Evolutionary conservation across 164 flowering plant species (phyloP).

Genomic region (Umbilicus rupestris): DNA sequence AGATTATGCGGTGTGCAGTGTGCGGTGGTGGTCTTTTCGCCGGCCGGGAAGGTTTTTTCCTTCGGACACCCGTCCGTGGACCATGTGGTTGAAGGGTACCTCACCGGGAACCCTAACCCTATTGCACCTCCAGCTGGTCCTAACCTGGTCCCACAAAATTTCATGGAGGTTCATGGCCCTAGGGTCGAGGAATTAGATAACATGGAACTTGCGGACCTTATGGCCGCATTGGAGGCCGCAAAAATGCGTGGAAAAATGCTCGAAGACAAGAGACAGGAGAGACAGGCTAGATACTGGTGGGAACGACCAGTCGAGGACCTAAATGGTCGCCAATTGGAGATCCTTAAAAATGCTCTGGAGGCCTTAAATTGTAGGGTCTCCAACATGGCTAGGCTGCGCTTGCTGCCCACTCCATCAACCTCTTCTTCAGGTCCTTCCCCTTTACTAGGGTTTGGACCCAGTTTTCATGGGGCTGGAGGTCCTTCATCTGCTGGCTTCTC

Average conservation of each 20-base stretch:
- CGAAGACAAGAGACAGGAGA: slow-evolving; percentile 12
- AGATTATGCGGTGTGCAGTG: slow-evolving; percentile 56
- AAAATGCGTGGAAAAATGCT: slow-evolving; percentile 28
- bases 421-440: too few species aligned
- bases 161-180: background rate
- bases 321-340: too few species aligned
- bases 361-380: too few species aligned
- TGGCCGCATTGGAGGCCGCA: slow-evolving; percentile 34
- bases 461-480: too few species aligned
- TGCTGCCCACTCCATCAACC: too few species aligned
- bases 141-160: background rate
- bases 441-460: too few species aligned
- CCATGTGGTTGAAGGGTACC: slow-evolving; percentile 21
- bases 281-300: slow-evolving; percentile 28
- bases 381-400: too few species aligned
- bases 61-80: slow-evolving; percentile 58
- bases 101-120: background rate
- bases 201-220: background rate
- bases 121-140: background rate
- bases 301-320: too few species aligned
- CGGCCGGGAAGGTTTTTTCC: slow-evolving; percentile 50
- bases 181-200: background rate
- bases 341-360: too few species aligned
- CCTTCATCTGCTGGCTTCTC: too few species aligned
- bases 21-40: slow-evolving; percentile 59